Conservation (phyloP, 2,329 filamentous ascomycete genomes). For the Fusarium setosum region DNA sequence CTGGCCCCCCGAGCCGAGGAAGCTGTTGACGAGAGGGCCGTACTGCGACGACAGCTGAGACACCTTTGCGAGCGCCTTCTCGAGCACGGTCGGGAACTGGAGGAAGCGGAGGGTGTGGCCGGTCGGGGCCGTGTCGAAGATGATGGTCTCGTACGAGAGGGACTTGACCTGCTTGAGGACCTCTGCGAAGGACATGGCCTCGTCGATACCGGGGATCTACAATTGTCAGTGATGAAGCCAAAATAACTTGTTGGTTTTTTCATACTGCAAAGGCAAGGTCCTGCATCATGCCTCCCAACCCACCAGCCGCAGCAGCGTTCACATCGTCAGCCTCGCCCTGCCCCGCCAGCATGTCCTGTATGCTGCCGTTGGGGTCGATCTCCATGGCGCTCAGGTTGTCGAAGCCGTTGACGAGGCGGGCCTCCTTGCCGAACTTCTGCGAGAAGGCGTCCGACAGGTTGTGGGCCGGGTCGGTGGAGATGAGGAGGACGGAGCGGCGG, state of each 20-base stretch:
- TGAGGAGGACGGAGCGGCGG: constrained; percentile 94
- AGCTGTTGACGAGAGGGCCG: constrained; percentile 92
- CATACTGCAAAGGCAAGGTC: constrained; percentile 93
- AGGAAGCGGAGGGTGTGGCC: constrained; percentile 98
- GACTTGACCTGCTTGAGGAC: constrained; percentile 99
- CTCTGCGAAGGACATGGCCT: constrained; percentile 99
- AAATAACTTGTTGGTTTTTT: too few species aligned
- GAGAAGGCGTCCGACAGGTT: constrained; percentile 98
- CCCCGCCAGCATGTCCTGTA: constrained; percentile 90
- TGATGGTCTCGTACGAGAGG: constrained; percentile 97
- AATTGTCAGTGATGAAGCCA: not conserved
- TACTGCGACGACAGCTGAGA: constrained; percentile 95
- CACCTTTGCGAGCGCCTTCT: constrained; percentile 98
- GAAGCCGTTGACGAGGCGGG: constrained; percentile 90
- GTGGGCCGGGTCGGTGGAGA: constrained; percentile 98
- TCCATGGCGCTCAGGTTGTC: constrained; percentile 98
- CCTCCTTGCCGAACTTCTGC: constrained; percentile 99
- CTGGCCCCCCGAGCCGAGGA: constrained; percentile 80
- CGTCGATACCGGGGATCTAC: constrained; percentile 97
- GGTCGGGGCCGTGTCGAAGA: constrained; percentile 98
- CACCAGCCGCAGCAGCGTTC: constrained; percentile 77
- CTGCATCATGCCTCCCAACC: constrained; percentile 97
- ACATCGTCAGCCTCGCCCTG: constrained; percentile 74
- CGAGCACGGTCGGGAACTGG: constrained; percentile 96
- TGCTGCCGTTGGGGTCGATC: constrained; percentile 97